Percentiles rank a stretch among this genome's conserved stretches.
These are phyloP conservation scores for Paradendryphiella salina DNA, from an alignment of 2,329 filamentous ascomycete species.

Conservation along the genomic window DNA sequence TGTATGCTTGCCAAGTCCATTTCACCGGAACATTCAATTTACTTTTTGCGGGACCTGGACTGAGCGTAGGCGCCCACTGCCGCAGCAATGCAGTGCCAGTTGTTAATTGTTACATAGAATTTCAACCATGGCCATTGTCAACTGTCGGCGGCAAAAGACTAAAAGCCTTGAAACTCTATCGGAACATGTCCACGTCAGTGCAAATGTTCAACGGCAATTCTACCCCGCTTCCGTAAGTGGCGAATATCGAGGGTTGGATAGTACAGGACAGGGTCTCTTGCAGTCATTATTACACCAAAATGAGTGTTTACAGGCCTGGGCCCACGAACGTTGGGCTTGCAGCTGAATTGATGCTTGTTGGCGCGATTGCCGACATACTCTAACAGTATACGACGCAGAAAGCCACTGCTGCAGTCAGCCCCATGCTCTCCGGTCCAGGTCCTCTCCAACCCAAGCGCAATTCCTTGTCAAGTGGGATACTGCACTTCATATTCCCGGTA, in stretches of 20 bases:
- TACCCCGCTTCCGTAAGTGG: not conserved
- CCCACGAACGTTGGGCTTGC: not conserved
- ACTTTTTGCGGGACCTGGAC: too few relatives aligned
- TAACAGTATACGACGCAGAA: slow-evolving; percentile 1
- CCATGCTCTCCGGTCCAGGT: slow-evolving; percentile 3
- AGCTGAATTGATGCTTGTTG: not conserved
- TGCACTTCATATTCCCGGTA: slow-evolving; percentile 13
- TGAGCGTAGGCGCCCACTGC: too few relatives aligned
- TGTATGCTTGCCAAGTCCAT: too few relatives aligned
- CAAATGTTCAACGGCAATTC: too few relatives aligned
- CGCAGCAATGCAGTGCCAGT: too few relatives aligned
- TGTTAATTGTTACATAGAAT: too few relatives aligned
- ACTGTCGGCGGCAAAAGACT: too few relatives aligned
- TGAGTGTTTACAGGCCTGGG: not conserved
- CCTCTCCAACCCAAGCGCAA: slow-evolving; percentile 1
- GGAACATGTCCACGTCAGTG: too few relatives aligned
- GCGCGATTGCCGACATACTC: slow-evolving; percentile 10
- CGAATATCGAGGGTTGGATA: not conserved
- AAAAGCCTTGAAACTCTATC: too few relatives aligned
- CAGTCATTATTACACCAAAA: not conserved
- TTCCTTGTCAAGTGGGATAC: slow-evolving; percentile 21
- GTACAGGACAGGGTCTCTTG: not conserved
- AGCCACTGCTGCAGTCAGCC: slow-evolving; percentile 20
- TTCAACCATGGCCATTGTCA: too few relatives aligned
- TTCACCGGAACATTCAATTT: too few relatives aligned